Conservation (phyloP, 208 protist species). For the Zelonia costaricensis region DNA sequence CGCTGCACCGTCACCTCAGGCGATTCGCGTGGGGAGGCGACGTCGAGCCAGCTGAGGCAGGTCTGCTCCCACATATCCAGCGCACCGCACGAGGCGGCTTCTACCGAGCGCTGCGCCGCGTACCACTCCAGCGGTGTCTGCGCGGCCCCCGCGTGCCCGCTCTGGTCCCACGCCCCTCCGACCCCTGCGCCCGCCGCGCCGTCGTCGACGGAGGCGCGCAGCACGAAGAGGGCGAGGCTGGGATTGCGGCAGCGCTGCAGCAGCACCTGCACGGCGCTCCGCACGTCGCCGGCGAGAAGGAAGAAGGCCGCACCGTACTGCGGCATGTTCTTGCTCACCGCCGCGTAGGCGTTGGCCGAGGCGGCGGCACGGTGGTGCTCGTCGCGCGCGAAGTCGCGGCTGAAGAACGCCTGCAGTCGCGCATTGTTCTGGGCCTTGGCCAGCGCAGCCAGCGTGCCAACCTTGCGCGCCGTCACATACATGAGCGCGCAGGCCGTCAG, state of each 20-base stretch:
- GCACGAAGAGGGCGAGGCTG: slow-evolving; percentile 75
- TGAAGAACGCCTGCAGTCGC: slow-evolving; percentile 89
- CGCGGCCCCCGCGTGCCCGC: neutral
- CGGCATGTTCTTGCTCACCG: slow-evolving; percentile 86
- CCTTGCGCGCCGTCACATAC: slow-evolving; percentile 86
- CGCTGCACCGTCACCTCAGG: slow-evolving; percentile 23
- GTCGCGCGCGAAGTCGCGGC: slow-evolving; percentile 77
- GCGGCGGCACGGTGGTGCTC: slow-evolving; percentile 72
- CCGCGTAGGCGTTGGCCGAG: slow-evolving; percentile 90
- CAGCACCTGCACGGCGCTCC: slow-evolving; percentile 85
- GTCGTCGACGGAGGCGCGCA: slow-evolving; percentile 45
- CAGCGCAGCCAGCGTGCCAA: slow-evolving; percentile 84
- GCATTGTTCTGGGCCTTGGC: slow-evolving; percentile 87
- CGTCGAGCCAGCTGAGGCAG: slow-evolving; percentile 62
- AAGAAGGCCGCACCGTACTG: slow-evolving; percentile 94
- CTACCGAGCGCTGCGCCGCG: slow-evolving; percentile 11
- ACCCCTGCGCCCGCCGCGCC: neutral
- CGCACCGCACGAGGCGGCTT: slow-evolving; percentile 27
- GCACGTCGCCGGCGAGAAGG: slow-evolving; percentile 83
- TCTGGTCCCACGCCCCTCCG: neutral
- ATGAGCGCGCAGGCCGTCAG: slow-evolving; percentile 84
- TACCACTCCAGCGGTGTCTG: slow-evolving; percentile 39
- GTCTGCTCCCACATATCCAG: slow-evolving; percentile 68
- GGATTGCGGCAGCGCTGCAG: slow-evolving; percentile 76
- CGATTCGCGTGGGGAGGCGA: slow-evolving; percentile 10